Base-by-base conservation (phyloP, 192 early-diverging fungal genomes). In the Entrophospora sp. region DNA sequence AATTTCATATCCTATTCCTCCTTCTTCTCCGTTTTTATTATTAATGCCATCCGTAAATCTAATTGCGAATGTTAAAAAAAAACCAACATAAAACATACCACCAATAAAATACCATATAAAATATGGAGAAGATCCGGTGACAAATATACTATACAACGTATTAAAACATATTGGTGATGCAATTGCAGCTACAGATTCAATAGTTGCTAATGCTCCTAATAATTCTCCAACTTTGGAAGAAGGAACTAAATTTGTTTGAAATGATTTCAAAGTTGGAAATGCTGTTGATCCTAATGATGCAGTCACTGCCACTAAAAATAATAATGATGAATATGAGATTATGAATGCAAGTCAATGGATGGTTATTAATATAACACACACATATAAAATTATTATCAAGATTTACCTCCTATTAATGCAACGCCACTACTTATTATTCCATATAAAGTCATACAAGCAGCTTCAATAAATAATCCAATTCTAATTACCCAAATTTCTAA, bases 401-500 rank as follows among this genome's bases (percentile, higher is more conserved):
- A 27, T 28, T 32, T 34, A 68, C 59, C 68, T 36, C 3, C 14
- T 20, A 45, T 34, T 38, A 74, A 77, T 28, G n/a, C 8, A 5
- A 18, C 12, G 16, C 56, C 37, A 22, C 20, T 52, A 9, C 61
- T 66, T 1, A 71, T 70, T n/a, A 79, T 28, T 4, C 75, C 77
- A 8, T 66, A 69, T 0, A 68, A 37, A 0, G 71, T 3, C 27
- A 76, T 71, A 5, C 70, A 64, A 22, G 64, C 0, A 1, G 57
- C 62, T 44, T 76, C 80, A 27, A 77, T 59, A 0, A 64, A 5
- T 8, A 69, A 69, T 2, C 77, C 77, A 0, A 73, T 7, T 20
- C 79, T 71, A 16, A 83, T 57, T 20, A 78, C 43, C 77, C 81
- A 76, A 5, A 71, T 56, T 28, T 83, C 79, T 27, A 76, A 73